Evolutionary conservation across 495 filamentous ascomycete species (phyloP), one percentile per base, ranked within the genome.

Genomic region (Penicillium paradoxum): DNA sequence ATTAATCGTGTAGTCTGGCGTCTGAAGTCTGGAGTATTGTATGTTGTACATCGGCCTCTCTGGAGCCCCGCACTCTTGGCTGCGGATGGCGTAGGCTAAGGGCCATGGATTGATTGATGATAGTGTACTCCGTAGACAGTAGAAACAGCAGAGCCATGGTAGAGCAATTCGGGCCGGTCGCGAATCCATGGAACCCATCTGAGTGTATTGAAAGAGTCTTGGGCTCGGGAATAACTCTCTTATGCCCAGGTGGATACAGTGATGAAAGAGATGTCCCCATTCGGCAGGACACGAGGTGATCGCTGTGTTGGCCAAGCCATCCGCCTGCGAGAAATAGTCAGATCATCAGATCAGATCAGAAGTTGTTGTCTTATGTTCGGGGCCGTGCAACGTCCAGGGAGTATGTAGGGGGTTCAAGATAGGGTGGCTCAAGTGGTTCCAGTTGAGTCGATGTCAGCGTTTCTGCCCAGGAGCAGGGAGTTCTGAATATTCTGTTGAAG

Each of bases 41-140:
- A 27, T 3, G 24, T 27, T 7, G 43, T 44, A 9, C 36, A 47
- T 59, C 52, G 52, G 47, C 56, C 51, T 56, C 47, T 18, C 38
- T 50, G 57, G 53, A 56, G 43, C 45, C 45, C 57, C 57, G 57
- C 57, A 60, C 49, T 33, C 21, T 49, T 57, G 43, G 42, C 36
- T 40, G n/a, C 11, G 32, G 51, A 29, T 44, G 41, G 24, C 24
- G 19, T 25, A 44, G 34, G 4, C 46, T 41, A 37, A 37, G n/a
- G 29, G 7, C 24, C 24, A 27, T 27, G 7, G 24, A 27, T 27
- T 27, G 7, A 3, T 3, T 27, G 3, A 7, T 7, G 24, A 27
- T 27, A 27, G 3, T 27, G 24, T 27, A 3, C n/a, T n/a, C n/a
- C n/a, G n/a, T n/a, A n/a, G n/a, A n/a, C 3, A 27, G 24, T 27